These are phyloP conservation scores for Cadophora malorum DNA, from an alignment of 2,329 filamentous ascomycete genomes.

Conservation along the genomic window DNA sequence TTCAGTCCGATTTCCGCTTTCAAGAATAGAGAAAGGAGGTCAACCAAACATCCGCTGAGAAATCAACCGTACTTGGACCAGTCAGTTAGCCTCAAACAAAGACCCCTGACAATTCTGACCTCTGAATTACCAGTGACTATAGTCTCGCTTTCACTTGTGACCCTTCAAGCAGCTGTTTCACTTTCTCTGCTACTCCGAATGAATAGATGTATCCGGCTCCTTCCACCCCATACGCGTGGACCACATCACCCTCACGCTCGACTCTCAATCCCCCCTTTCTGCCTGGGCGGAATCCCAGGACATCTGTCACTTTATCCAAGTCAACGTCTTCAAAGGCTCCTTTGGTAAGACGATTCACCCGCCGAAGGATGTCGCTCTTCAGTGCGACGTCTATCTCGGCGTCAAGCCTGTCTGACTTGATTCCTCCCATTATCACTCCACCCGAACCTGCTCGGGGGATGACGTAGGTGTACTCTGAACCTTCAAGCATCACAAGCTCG, in stretches of 20 bases:
- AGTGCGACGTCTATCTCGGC: constrained; percentile 34
- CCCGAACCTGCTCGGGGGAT: constrained; percentile 37
- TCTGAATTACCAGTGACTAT: constrained; percentile 6
- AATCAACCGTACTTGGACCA: neutral
- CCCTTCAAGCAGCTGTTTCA: constrained; percentile 30
- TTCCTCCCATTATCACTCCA: constrained; percentile 39
- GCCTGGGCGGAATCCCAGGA: constrained; percentile 40
- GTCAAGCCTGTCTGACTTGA: constrained; percentile 40
- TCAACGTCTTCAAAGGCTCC: constrained; percentile 37
- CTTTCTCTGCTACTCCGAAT: constrained; percentile 39
- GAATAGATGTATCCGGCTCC: constrained; percentile 42
- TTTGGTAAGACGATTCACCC: constrained; percentile 39
- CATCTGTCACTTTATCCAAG: constrained; percentile 32
- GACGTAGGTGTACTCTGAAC: constrained; percentile 40
- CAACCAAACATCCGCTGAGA: neutral
- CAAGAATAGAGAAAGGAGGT: neutral
- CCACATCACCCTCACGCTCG: constrained; percentile 35
- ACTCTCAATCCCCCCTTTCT: constrained; percentile 39
- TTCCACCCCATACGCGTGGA: constrained; percentile 41
- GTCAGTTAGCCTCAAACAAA: neutral
- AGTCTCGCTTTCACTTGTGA: constrained; percentile 23
- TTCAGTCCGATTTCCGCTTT: neutral
- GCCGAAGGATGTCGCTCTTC: constrained; percentile 37
- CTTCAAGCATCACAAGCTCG: constrained; percentile 37
- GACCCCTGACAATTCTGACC: neutral